Evolutionary conservation across 106 monocot genomes (phyloP).

Genomic region (Dendrobium officinale): DNA sequence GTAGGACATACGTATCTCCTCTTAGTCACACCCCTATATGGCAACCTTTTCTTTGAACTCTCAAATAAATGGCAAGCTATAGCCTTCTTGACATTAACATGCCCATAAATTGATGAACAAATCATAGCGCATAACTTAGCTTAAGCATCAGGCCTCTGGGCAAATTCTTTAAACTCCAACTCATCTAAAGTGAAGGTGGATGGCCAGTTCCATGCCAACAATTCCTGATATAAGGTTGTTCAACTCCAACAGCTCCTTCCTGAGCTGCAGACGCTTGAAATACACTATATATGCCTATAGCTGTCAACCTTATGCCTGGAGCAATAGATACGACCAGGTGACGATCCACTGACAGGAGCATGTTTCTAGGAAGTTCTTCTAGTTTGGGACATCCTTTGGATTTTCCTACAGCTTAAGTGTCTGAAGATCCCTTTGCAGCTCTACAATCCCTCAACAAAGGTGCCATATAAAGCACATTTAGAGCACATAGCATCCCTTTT

Average conservation of each 20-base stretch:
- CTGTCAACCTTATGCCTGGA: not conserved
- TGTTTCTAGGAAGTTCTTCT: no score
- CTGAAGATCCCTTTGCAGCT: no score
- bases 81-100: conserved; percentile 91
- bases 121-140: conserved; percentile 73
- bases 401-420: not conserved
- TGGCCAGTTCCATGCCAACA: conserved; percentile 83
- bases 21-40: conserved; percentile 82
- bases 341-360: no score
- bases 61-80: conserved; percentile 87
- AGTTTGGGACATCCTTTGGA: no score
- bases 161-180: conserved; percentile 82
- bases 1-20: conserved; percentile 91
- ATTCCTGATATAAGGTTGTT: conserved; percentile 93
- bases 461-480: no score
- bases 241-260: conserved; percentile 89
- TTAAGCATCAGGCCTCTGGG: conserved; percentile 78
- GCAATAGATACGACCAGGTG: no score
- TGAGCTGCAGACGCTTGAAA: conserved; percentile 87
- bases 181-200: conserved; percentile 75
- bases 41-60: conserved; percentile 87
- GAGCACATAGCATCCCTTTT: no score
- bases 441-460: no score
- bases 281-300: conserved; percentile 90
- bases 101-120: conserved; percentile 94